These are phyloP conservation scores for Ceraceosorus guamensis DNA, from an alignment of 1,284 basidiomycete genomes.

Conservation along the genomic window DNA sequence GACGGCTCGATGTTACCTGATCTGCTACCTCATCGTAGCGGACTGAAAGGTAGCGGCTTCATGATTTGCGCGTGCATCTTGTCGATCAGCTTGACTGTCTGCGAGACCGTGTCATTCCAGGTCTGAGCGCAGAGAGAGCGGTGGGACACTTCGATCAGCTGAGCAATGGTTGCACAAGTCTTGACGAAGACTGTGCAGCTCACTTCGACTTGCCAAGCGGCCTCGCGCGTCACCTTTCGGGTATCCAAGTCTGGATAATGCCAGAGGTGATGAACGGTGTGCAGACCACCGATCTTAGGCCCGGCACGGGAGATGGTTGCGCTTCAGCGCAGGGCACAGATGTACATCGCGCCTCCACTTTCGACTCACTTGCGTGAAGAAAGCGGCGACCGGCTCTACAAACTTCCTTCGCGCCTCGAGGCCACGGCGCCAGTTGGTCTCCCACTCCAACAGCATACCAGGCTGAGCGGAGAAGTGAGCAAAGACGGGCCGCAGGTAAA, in stretches of 20 bases:
- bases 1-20: too few species aligned
- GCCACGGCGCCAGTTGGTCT: conserved; percentile 41
- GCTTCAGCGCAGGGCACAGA: background rate
- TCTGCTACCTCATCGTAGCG: conserved; percentile 9
- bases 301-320: background rate
- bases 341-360: background rate
- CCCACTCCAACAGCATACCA: conserved; percentile 43
- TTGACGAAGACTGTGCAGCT: background rate
- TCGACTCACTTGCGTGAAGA: conserved; percentile 24
- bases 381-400: conserved; percentile 43
- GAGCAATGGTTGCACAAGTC: too few species aligned
- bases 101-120: conserved; percentile 43
- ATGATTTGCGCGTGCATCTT: conserved; percentile 48
- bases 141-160: too few species aligned
- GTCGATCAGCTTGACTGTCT: conserved; percentile 45
- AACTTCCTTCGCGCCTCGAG: conserved; percentile 41
- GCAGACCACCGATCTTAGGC: conserved; percentile 36
- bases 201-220: conserved; percentile 44
- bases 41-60: conserved; percentile 29
- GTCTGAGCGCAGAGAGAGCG: conserved; percentile 12
- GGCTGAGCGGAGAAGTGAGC: conserved; percentile 12
- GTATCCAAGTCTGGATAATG: conserved; percentile 41
- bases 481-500: background rate
- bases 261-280: conserved; percentile 46
- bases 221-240: conserved; percentile 41